Percentiles rank a stretch among this genome's conserved stretches.
These are phyloP conservation scores for Clonostachys chloroleuca DNA, from an alignment of 2,329 filamentous ascomycete species.

Conservation along the genomic window DNA sequence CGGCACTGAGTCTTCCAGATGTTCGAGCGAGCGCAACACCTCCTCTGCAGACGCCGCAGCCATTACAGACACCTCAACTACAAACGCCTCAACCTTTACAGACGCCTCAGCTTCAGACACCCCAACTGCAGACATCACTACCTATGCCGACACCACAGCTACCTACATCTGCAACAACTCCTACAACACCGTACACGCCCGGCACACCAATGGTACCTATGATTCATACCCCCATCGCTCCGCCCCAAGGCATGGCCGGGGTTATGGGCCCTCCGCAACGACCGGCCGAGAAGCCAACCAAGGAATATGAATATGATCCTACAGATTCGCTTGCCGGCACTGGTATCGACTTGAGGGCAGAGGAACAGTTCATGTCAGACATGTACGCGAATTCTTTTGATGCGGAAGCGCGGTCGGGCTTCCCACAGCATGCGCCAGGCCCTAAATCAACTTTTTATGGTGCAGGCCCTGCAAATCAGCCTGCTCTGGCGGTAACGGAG, in stretches of 20 bases:
- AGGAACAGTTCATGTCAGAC: conserved; percentile 76
- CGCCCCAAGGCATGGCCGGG: conserved; percentile 18
- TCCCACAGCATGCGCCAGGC: conserved; percentile 46
- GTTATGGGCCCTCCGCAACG: conserved; percentile 57
- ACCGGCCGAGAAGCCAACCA: conserved; percentile 57
- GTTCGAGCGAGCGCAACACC: conserved; percentile 22
- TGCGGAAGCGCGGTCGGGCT: conserved; percentile 44
- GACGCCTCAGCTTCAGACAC: conserved; percentile 18
- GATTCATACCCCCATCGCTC: conserved; percentile 3
- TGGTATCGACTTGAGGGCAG: conserved; percentile 81
- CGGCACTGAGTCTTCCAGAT: conserved; percentile 26
- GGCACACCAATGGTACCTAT: no score
- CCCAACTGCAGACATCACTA: conserved; percentile 10
- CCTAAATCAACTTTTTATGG: conserved; percentile 58
- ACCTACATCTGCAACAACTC: not conserved
- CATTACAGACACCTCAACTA: conserved; percentile 6
- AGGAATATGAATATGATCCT: conserved; percentile 65
- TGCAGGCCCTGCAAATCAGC: conserved; percentile 61
- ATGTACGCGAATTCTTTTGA: conserved; percentile 51
- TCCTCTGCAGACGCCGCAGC: conserved; percentile 22
- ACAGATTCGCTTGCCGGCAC: conserved; percentile 81
- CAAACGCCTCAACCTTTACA: not conserved
- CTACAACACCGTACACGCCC: not conserved
- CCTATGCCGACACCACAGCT: conserved; percentile 7
- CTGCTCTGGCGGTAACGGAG: conserved; percentile 37